phyloP scores from a whole-genome alignment of 169 alveolate genomes.

The Babesia caballi region DNA sequence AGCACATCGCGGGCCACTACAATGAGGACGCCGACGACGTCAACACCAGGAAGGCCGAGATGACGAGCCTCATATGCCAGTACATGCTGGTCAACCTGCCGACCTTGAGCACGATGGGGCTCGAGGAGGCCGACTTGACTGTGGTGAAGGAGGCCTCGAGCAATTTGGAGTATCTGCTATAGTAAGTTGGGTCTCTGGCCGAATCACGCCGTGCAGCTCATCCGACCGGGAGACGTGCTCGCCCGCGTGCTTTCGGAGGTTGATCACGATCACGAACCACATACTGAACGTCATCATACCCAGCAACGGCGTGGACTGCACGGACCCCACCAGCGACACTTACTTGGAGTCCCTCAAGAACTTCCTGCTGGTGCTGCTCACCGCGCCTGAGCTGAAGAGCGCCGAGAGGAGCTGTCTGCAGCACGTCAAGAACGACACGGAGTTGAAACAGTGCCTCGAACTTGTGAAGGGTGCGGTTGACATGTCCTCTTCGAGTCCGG shows the following conservation, averaged over 20 bases:
- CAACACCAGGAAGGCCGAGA: conserved; percentile 48
- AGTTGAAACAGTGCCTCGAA: conserved; percentile 40
- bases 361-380: conserved; percentile 60
- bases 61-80: conserved; percentile 60
- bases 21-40: conserved; percentile 39
- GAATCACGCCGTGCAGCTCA: conserved; percentile 9
- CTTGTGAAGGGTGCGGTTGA: conserved; percentile 33
- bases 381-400: conserved; percentile 54
- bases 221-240: conserved; percentile 28
- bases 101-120: conserved; percentile 9
- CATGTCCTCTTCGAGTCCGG: conserved; percentile 36
- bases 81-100: conserved; percentile 44
- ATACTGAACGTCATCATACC: conserved; percentile 61
- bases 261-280: conserved; percentile 40
- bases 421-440: conserved; percentile 52
- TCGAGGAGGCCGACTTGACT: conserved; percentile 1
- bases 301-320: conserved; percentile 60
- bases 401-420: conserved; percentile 46
- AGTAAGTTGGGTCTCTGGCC: conserved; percentile 16
- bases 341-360: conserved; percentile 62
- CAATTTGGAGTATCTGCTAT: conserved; percentile 52
- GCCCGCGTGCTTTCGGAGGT: conserved; percentile 35
- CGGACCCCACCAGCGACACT: conserved; percentile 57
- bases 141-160: conserved; percentile 28
- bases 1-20: conserved; percentile 3